These are phyloP conservation scores for Aspergillus olivimuriae DNA, from an alignment of 495 filamentous ascomycete genomes.

Conservation along the genomic window DNA sequence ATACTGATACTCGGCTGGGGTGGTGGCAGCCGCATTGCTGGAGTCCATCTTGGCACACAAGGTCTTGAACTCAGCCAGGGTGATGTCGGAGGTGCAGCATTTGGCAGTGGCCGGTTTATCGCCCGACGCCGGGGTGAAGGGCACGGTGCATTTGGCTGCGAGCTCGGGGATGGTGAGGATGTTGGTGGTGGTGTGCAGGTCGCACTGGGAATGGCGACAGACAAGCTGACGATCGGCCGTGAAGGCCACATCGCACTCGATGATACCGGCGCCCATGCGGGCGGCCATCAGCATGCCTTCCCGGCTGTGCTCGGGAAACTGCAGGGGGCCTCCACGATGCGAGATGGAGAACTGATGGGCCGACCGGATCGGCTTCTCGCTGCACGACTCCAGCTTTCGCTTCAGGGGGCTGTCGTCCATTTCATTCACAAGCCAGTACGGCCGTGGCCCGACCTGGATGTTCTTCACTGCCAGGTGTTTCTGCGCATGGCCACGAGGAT, in stretches of 20 bases:
- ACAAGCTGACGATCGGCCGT: constrained; percentile 54
- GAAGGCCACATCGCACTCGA: constrained; percentile 60
- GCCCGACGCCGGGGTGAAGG: constrained; percentile 46
- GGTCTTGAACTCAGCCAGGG: constrained; percentile 49
- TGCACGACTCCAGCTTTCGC: constrained; percentile 45
- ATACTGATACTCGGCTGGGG: constrained; percentile 43
- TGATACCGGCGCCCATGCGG: constrained; percentile 56
- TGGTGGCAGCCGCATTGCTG: constrained; percentile 46
- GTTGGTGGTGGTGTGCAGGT: constrained; percentile 59
- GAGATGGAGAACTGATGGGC: constrained; percentile 45
- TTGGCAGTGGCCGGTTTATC: constrained; percentile 38
- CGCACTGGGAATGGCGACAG: constrained; percentile 57
- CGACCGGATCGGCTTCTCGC: constrained; percentile 34
- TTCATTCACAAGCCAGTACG: constrained; percentile 52
- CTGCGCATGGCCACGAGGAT: constrained; percentile 1
- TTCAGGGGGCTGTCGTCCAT: constrained; percentile 54
- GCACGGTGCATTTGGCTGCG: constrained; percentile 53
- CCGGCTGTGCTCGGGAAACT: constrained; percentile 55
- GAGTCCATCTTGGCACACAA: constrained; percentile 60
- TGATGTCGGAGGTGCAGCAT: constrained; percentile 62
- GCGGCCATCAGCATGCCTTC: constrained; percentile 47
- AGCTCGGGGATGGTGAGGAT: constrained; percentile 51
- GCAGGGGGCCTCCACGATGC: constrained; percentile 53
- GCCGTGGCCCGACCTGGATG: constrained; percentile 50
- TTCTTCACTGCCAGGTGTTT: constrained; percentile 6